These are phyloP conservation scores for Schwanniomyces pseudopolymorphus DNA, from an alignment of 805 yeast genomes.

Conservation along the genomic window DNA sequence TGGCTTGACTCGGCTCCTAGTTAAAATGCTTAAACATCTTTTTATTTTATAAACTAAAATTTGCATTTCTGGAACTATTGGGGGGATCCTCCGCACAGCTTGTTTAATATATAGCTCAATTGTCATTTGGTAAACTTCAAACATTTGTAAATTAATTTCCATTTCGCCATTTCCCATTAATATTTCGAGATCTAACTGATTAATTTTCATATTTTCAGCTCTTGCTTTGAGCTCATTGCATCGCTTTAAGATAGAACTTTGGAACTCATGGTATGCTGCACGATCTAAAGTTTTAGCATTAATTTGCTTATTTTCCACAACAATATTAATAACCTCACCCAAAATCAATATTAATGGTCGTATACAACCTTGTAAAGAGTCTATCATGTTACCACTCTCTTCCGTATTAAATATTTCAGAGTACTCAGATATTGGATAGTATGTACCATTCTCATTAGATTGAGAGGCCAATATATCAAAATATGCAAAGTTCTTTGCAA, in stretches of 20 bases:
- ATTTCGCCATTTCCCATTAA: conserved; percentile 5
- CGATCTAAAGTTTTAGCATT: neutral
- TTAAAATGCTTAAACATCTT: conserved; percentile 3
- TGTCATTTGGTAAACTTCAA: conserved; percentile 9
- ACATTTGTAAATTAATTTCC: conserved; percentile 8
- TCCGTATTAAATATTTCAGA: conserved; percentile 4
- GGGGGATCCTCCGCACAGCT: conserved; percentile 9
- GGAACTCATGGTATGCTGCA: conserved; percentile 10
- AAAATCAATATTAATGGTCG: conserved; percentile 12
- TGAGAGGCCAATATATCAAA: conserved; percentile 14
- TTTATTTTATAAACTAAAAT: conserved; percentile 4
- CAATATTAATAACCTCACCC: conserved; percentile 17
- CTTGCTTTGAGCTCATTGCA: conserved; percentile 8
- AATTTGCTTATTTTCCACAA: conserved; percentile 17
- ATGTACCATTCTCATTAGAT: conserved; percentile 20
- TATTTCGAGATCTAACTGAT: neutral
- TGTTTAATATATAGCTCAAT: conserved; percentile 3
- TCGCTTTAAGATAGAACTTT: conserved; percentile 8
- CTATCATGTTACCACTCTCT: conserved; percentile 8
- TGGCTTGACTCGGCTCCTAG: conserved; percentile 4
- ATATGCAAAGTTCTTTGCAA: conserved; percentile 11
- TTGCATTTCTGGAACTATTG: conserved; percentile 14
- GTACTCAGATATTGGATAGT: conserved; percentile 17
- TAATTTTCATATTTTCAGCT: neutral
- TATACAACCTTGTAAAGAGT: conserved; percentile 21